Evolutionary conservation across 1,139 yeast genomes (phyloP).

Genomic region (Hyphopichia khmerensis): DNA sequence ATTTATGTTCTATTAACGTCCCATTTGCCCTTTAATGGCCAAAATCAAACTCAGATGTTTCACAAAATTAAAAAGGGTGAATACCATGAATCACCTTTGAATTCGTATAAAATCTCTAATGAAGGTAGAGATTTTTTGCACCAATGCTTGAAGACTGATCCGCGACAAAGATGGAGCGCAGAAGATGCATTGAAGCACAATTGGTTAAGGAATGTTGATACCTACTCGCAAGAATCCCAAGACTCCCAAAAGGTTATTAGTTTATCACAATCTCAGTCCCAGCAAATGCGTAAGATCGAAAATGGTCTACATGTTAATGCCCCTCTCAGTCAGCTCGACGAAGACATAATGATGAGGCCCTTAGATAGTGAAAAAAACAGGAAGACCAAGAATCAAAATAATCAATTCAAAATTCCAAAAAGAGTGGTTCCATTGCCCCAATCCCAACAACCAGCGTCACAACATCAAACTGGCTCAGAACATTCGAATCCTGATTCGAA

Average conservation of each 20-base stretch:
- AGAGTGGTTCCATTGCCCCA: constrained; percentile 44
- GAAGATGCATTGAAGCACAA: constrained; percentile 68
- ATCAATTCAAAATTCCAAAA: constrained; percentile 44
- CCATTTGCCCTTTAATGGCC: constrained; percentile 90
- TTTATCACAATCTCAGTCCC: constrained; percentile 69
- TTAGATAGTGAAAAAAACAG: constrained; percentile 27
- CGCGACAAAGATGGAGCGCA: constrained; percentile 68
- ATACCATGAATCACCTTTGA: constrained; percentile 76
- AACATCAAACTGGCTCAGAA: constrained; percentile 3
- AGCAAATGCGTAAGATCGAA: constrained; percentile 56
- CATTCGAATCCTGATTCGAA: background rate
- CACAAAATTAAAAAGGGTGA: constrained; percentile 73
- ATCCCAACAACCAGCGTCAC: constrained; percentile 30
- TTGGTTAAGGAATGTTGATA: constrained; percentile 46
- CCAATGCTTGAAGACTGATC: constrained; percentile 71
- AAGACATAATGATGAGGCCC: constrained; percentile 47
- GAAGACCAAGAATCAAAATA: constrained; percentile 20
- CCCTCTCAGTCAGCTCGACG: constrained; percentile 43
- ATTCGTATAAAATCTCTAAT: constrained; percentile 61
- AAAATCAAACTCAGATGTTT: constrained; percentile 83
- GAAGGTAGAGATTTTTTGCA: constrained; percentile 70
- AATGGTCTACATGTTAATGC: constrained; percentile 41
- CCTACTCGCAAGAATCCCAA: constrained; percentile 30
- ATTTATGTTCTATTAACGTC: constrained; percentile 88
- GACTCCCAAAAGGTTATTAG: constrained; percentile 46